Percentiles rank a stretch among this genome's conserved stretches.
Evolutionary conservation across 768 basidiomycete genomes (phyloP).

Genomic region (Suillus subalutaceus): DNA sequence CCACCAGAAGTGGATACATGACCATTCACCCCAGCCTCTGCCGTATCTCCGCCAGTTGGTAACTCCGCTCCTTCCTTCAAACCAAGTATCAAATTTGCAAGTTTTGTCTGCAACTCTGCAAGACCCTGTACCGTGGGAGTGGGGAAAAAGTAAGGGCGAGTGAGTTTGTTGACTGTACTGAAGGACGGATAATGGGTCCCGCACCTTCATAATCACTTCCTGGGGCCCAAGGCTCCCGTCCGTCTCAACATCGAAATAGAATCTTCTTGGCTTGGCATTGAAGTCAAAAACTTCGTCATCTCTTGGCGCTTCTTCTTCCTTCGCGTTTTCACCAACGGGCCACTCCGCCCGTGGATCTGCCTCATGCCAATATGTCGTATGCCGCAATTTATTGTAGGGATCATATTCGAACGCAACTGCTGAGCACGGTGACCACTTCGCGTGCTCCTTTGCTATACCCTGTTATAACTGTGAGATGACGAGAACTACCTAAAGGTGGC

Average conservation of each 20-base stretch:
- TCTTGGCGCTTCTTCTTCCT: slow-evolving; percentile 77
- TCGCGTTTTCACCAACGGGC: slow-evolving; percentile 87
- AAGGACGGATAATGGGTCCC: background rate
- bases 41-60: slow-evolving; percentile 38
- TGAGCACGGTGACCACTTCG: slow-evolving; percentile 97
- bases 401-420: slow-evolving; percentile 98
- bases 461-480: slow-evolving; percentile 33
- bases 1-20: slow-evolving; percentile 22
- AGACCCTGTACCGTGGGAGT: slow-evolving; percentile 56
- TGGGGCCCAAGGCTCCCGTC: slow-evolving; percentile 89
- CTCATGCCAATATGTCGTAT: slow-evolving; percentile 96
- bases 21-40: slow-evolving; percentile 14
- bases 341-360: slow-evolving; percentile 81
- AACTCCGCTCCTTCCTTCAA: slow-evolving; percentile 69
- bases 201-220: slow-evolving; percentile 86
- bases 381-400: slow-evolving; percentile 94
- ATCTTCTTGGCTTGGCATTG: slow-evolving; percentile 83
- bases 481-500: slow-evolving; percentile 1
- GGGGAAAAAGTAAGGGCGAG: background rate
- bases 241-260: slow-evolving; percentile 94
- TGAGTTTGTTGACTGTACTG: background rate
- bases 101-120: slow-evolving; percentile 75
- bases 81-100: slow-evolving; percentile 78
- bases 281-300: slow-evolving; percentile 89
- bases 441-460: slow-evolving; percentile 98